These are phyloP conservation scores for Artemisia argyi DNA, from an alignment of 129 eudicot genomes.

Conservation along the genomic window DNA sequence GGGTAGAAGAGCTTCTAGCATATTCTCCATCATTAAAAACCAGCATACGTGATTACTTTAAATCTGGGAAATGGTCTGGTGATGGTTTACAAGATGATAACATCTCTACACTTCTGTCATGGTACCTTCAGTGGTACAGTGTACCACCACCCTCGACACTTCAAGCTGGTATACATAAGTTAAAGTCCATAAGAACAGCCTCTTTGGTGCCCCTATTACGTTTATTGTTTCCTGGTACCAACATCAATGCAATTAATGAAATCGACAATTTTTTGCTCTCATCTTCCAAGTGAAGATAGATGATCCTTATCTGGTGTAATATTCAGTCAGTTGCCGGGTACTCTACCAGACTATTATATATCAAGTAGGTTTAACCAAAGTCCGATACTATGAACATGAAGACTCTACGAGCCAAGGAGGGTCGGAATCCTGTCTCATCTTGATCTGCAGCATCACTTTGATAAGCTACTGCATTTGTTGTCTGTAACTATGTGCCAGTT, in stretches of 20 bases:
- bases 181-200: conserved; percentile 32
- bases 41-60: conserved; percentile 43
- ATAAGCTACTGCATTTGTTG: too few species aligned
- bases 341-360: background rate
- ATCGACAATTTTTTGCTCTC: conserved; percentile 41
- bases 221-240: conserved; percentile 69
- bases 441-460: background rate
- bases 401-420: background rate
- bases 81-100: conserved; percentile 29
- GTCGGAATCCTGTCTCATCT: background rate
- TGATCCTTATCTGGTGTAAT: background rate
- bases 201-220: conserved; percentile 58
- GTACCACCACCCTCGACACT: conserved; percentile 64
- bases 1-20: conserved; percentile 65
- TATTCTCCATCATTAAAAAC: conserved; percentile 30
- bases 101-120: conserved; percentile 47
- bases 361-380: background rate
- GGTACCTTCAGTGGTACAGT: conserved; percentile 87
- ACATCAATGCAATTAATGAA: conserved; percentile 54
- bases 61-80: conserved; percentile 63
- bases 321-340: background rate
- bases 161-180: conserved; percentile 41
- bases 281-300: conserved; percentile 9
- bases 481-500: too few species aligned
- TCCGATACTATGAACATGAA: background rate